phyloP scores from a whole-genome alignment of 768 basidiomycete species.

The Rhizopogon sp. region DNA sequence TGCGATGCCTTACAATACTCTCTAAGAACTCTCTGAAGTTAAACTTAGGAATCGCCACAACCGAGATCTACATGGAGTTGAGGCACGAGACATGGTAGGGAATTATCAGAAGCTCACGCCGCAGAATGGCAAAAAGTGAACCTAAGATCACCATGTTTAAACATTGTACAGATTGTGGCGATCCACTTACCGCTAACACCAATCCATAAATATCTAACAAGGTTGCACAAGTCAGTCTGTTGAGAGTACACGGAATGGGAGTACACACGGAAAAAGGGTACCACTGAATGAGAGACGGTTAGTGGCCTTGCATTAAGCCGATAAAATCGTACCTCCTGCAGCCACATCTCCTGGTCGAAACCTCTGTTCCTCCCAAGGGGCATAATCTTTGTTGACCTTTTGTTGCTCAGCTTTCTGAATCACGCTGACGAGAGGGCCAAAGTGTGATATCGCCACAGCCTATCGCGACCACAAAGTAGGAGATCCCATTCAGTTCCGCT shows the following conservation, averaged over 20 bases:
- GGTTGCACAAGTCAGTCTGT: constrained; percentile 8
- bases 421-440: constrained; percentile 57
- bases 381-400: constrained; percentile 34
- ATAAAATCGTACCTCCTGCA: constrained; percentile 44
- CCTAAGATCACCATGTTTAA: constrained; percentile 22
- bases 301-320: not conserved
- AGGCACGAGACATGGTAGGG: not conserved
- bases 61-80: not conserved
- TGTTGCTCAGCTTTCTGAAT: constrained; percentile 54
- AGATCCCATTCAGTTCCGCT: not conserved
- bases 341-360: constrained; percentile 52
- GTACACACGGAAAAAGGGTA: constrained; percentile 58
- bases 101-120: constrained; percentile 34
- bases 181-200: constrained; percentile 42
- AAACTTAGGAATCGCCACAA: no score
- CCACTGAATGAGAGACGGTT: constrained; percentile 27
- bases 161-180: not conserved
- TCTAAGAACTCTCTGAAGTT: no score
- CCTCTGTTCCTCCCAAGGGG: constrained; percentile 33
- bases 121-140: constrained; percentile 50
- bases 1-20: no score
- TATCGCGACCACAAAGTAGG: constrained; percentile 11
- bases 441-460: constrained; percentile 69
- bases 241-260: constrained; percentile 3
- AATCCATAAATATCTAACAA: constrained; percentile 55